Evolutionary conservation across 1,139 yeast genomes (phyloP).

Genomic region (Debaryomyces subglobosus): DNA sequence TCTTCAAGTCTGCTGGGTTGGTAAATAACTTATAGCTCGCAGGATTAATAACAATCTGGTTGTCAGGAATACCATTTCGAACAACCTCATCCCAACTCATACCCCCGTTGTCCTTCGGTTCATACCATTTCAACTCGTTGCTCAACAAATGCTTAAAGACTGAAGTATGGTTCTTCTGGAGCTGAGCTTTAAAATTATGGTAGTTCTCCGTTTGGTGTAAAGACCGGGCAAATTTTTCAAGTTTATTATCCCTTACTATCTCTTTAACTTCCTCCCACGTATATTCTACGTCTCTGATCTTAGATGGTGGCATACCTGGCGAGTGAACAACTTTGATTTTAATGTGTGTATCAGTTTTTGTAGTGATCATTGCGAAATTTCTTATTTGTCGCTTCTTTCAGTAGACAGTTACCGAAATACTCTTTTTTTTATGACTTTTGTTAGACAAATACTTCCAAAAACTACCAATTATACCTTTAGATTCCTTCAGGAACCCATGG

Average conservation of each 20-base stretch:
- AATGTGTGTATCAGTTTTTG: slow-evolving; percentile 10
- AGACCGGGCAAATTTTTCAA: slow-evolving; percentile 47
- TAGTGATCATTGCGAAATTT: slow-evolving; percentile 8
- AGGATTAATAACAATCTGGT: slow-evolving; percentile 23
- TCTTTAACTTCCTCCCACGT: slow-evolving; percentile 40
- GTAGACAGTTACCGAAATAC: neutral
- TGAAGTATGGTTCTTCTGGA: slow-evolving; percentile 27
- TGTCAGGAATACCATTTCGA: slow-evolving; percentile 25
- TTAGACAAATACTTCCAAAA: neutral
- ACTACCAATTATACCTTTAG: neutral
- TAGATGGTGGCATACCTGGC: slow-evolving; percentile 47
- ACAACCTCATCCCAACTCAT: slow-evolving; percentile 15
- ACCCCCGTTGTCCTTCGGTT: slow-evolving; percentile 17
- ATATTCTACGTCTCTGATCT: slow-evolving; percentile 34
- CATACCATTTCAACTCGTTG: slow-evolving; percentile 41
- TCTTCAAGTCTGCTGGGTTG: slow-evolving; percentile 28
- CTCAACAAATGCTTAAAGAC: slow-evolving; percentile 42
- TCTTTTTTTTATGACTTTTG: neutral
- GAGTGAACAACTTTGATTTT: slow-evolving; percentile 30
- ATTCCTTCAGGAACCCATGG: neutral
- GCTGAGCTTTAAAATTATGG: slow-evolving; percentile 34
- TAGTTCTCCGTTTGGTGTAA: slow-evolving; percentile 35
- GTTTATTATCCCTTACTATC: slow-evolving; percentile 34
- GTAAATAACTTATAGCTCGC: slow-evolving; percentile 24
- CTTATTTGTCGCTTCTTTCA: neutral